These are phyloP conservation scores for Raffaelea arxii DNA, from an alignment of 2,329 filamentous ascomycete genomes.

Conservation along the genomic window DNA sequence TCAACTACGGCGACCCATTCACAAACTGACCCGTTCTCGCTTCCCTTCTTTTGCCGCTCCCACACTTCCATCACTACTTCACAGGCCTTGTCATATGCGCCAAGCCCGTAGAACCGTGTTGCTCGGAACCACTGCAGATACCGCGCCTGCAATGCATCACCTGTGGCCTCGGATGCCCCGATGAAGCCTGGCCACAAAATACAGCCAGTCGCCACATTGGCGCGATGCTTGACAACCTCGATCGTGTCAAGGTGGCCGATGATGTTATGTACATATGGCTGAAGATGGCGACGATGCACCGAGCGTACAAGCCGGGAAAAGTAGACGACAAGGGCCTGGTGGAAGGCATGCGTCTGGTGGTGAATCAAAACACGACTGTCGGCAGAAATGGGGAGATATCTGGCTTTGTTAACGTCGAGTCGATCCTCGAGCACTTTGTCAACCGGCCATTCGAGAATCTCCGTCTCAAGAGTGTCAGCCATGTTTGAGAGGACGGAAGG, in stretches of 20 bases:
- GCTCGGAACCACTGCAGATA: slow-evolving; percentile 1
- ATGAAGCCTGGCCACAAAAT: slow-evolving; percentile 2
- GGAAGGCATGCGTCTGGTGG: slow-evolving; percentile 1
- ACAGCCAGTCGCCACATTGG: background rate
- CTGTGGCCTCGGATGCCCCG: background rate
- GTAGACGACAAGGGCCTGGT: slow-evolving; percentile 1
- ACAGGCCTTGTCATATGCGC: background rate
- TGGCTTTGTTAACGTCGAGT: background rate
- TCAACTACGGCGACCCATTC: background rate
- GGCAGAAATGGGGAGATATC: background rate
- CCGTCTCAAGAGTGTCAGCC: background rate
- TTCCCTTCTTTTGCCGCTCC: background rate
- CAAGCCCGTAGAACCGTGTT: background rate
- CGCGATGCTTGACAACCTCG: background rate
- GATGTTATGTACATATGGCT: background rate
- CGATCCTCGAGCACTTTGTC: background rate
- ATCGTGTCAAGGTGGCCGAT: background rate
- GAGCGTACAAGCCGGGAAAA: background rate
- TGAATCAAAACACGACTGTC: background rate
- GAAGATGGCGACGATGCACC: background rate
- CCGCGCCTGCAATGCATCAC: background rate
- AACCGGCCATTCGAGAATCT: background rate
- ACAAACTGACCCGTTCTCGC: background rate
- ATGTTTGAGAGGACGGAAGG: background rate
- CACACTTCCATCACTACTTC: slow-evolving; percentile 1